Percentiles rank a stretch among this genome's conserved stretches.
phyloP scores from a whole-genome alignment of 176 grass and related monocot genomes.

The Melocanna baccifera region DNA sequence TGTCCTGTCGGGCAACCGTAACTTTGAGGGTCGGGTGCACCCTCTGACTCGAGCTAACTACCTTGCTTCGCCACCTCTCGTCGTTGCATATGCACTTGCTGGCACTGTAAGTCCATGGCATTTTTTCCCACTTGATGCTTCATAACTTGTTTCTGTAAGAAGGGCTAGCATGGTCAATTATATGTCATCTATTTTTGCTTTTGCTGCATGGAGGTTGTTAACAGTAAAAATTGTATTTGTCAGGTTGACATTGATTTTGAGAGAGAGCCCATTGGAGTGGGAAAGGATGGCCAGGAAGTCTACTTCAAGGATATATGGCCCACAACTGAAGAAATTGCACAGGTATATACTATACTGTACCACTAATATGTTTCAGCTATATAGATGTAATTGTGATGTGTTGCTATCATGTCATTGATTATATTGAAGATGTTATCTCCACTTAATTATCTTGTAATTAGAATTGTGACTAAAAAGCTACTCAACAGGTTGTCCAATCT shows the following conservation, averaged over 20 bases:
- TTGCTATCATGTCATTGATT: not conserved
- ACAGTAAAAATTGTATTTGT: slow-evolving; percentile 30
- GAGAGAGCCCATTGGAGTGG: slow-evolving; percentile 83
- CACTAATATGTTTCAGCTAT: slow-evolving; percentile 20
- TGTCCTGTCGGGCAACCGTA: slow-evolving; percentile 87
- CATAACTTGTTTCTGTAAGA: not conserved
- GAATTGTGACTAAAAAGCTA: slow-evolving; percentile 28
- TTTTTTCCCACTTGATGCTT: slow-evolving; percentile 5
- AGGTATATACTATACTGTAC: slow-evolving; percentile 43
- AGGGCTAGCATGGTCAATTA: not conserved
- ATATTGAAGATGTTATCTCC: not conserved
- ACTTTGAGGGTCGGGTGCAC: slow-evolving; percentile 91
- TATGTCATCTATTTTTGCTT: not conserved
- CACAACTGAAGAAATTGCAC: slow-evolving; percentile 85
- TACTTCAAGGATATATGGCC: slow-evolving; percentile 98
- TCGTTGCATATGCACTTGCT: slow-evolving; percentile 92
- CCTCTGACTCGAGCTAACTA: slow-evolving; percentile 84
- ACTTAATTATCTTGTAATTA: slow-evolving; percentile 10
- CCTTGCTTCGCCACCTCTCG: slow-evolving; percentile 85
- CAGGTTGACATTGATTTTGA: slow-evolving; percentile 99
- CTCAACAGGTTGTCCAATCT: slow-evolving; percentile 70
- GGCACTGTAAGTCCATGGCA: slow-evolving; percentile 55
- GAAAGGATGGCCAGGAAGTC: slow-evolving; percentile 80
- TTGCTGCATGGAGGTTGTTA: not conserved
- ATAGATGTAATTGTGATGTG: not conserved